phyloP scores from a whole-genome alignment of 305 asterid genomes.

The Fraxinus xanthoxyloides region DNA sequence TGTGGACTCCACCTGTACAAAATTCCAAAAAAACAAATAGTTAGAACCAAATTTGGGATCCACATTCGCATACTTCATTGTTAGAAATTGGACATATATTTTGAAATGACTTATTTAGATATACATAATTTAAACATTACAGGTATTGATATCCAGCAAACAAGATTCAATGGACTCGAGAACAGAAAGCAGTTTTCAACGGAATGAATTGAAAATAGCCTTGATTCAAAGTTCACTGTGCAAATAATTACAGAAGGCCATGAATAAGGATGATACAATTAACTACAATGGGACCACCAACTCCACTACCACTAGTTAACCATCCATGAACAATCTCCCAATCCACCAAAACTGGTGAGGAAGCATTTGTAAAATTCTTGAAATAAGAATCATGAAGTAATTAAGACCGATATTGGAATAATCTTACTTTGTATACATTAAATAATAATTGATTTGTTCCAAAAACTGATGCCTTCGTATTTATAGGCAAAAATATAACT shows the following conservation, averaged over 20 bases:
- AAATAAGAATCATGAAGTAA: no score
- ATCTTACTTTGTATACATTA: no score
- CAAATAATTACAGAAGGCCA: not conserved
- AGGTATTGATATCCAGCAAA: not conserved
- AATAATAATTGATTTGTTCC: no score
- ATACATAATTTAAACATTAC: not conserved
- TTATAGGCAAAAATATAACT: no score
- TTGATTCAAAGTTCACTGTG: not conserved
- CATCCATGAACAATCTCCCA: not conserved
- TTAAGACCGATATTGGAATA: no score
- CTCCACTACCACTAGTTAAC: not conserved
- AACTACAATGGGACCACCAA: not conserved
- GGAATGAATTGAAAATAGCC: not conserved
- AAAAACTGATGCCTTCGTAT: no score
- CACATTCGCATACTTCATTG: not conserved
- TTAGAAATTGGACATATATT: not conserved
- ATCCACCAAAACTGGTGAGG: not conserved
- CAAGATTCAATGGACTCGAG: not conserved
- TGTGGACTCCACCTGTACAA: slow-evolving; percentile 87
- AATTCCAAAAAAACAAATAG: slow-evolving; percentile 20
- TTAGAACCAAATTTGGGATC: slow-evolving; percentile 15
- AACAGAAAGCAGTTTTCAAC: not conserved
- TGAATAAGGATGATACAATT: not conserved
- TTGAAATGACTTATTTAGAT: not conserved
- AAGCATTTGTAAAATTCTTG: no score